A percentile compares a stretch with the other conserved stretches of the same genome.
phyloP scores from a whole-genome alignment of 345 rosid genomes.

The Noccaea caerulescens region DNA sequence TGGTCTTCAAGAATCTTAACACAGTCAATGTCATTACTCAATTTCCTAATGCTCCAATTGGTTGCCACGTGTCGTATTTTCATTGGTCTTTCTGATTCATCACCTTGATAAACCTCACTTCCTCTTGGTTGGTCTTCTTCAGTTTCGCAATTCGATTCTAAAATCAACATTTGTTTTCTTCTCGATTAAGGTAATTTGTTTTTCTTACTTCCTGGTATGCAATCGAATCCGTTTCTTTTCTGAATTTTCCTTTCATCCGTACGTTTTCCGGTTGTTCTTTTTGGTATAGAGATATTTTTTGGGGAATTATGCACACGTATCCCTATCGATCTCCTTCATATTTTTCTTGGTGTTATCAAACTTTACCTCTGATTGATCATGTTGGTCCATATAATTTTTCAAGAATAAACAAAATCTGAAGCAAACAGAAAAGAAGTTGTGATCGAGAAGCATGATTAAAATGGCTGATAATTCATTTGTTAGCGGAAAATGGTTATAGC shows the following conservation, averaged over 20 bases:
- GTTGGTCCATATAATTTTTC: background rate
- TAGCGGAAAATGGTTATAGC: background rate
- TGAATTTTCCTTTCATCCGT: background rate
- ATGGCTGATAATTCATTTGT: background rate
- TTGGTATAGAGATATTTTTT: background rate
- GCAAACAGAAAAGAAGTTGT: background rate
- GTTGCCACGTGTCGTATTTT: background rate
- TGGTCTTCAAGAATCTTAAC: background rate
- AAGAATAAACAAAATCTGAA: conserved; percentile 6
- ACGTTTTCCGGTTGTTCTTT: background rate
- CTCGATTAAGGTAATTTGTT: conserved; percentile 12
- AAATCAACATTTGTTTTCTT: conserved; percentile 1
- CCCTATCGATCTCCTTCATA: conserved; percentile 7
- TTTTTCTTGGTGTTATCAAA: background rate
- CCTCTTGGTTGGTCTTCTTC: conserved; percentile 29
- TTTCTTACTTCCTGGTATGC: background rate
- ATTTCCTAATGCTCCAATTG: background rate
- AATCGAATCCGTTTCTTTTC: background rate
- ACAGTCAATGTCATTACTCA: conserved; percentile 23
- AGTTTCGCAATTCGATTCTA: conserved; percentile 18
- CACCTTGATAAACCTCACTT: conserved; percentile 31
- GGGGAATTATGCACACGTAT: background rate
- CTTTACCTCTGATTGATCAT: conserved; percentile 3
- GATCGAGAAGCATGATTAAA: background rate
- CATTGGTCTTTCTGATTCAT: conserved; percentile 23